Evolutionary conservation across 2,329 filamentous ascomycete species (phyloP).

Genomic region (Colletotrichum spaethianum): DNA sequence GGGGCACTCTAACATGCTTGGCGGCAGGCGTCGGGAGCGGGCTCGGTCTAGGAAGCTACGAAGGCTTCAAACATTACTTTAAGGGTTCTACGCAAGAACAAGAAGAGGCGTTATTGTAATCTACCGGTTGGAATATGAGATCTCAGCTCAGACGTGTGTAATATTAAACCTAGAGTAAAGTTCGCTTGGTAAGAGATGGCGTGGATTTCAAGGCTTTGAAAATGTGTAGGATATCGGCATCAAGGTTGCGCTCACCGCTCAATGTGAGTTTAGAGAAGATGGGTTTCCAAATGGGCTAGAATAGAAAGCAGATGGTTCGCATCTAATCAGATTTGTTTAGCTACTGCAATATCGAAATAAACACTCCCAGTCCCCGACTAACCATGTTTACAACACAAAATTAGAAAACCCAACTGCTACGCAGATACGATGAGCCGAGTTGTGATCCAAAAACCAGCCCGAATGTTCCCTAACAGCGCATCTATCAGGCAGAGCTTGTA

Average conservation of each 20-base stretch:
- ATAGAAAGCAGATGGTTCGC: background rate
- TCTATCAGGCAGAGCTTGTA: background rate
- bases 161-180: background rate
- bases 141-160: background rate
- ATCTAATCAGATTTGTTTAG: background rate
- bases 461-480: background rate
- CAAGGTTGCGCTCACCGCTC: no score
- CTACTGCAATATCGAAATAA: background rate
- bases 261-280: background rate
- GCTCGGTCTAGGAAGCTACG: conserved; percentile 10
- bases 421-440: background rate
- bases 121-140: no score
- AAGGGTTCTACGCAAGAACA: background rate
- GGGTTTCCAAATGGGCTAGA: background rate
- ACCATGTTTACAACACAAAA: background rate
- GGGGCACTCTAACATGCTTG: conserved; percentile 3
- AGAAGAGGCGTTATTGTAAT: background rate
- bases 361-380: accelerated
- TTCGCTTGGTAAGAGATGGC: background rate
- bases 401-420: background rate
- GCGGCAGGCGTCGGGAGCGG: background rate
- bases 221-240: background rate
- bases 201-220: background rate
- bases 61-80: conserved; percentile 1
- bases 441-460: background rate